Evolutionary conservation across 2,329 filamentous ascomycete species (phyloP).

Genomic region (Fusarium tupiense): DNA sequence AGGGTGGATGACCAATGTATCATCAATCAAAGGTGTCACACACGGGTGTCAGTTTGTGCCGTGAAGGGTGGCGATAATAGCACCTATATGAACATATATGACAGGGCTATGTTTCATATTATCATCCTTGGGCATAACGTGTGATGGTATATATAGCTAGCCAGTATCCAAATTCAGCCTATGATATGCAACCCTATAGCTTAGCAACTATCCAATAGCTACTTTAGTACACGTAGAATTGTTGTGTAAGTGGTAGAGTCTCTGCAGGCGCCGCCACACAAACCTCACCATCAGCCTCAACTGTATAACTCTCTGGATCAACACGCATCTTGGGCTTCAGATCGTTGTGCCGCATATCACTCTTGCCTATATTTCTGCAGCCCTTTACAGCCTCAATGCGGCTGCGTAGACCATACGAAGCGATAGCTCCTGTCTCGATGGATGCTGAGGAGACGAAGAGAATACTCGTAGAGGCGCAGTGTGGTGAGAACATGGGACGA

Average conservation of each 20-base stretch:
- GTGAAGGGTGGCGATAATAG: neutral
- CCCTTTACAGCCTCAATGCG: constrained; percentile 81
- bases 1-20: neutral
- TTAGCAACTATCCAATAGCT: neutral
- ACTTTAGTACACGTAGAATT: constrained; percentile 76
- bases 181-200: neutral
- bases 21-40: neutral
- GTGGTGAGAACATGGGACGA: constrained; percentile 84
- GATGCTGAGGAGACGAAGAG: constrained; percentile 84
- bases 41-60: neutral
- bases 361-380: constrained; percentile 80
- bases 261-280: constrained; percentile 79
- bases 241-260: constrained; percentile 78
- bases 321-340: constrained; percentile 87
- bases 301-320: constrained; percentile 88
- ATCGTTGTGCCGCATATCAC: constrained; percentile 91
- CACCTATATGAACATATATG: neutral
- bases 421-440: constrained; percentile 72
- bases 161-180: neutral
- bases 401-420: constrained; percentile 80
- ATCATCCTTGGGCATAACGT: constrained; percentile 3
- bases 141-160: neutral
- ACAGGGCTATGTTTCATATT: neutral
- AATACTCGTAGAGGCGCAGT: constrained; percentile 77
- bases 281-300: constrained; percentile 82